phyloP scores from a whole-genome alignment of 2,329 filamentous ascomycete species.

The Hymenoscyphus linearis region DNA sequence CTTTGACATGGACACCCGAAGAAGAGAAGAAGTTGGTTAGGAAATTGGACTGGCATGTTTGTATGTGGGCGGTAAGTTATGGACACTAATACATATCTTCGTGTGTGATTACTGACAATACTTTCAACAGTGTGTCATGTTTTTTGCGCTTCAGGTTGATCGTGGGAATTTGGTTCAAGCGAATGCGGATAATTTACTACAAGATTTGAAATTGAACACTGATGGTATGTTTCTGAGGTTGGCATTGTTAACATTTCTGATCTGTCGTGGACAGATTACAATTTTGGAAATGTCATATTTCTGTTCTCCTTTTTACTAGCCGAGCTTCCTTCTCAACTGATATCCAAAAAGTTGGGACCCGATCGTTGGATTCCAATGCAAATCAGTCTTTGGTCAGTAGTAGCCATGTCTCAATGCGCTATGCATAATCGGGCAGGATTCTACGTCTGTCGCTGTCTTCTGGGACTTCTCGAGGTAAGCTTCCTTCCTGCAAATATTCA shows the following conservation, averaged over 20 bases:
- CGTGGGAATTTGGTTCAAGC: constrained; percentile 59
- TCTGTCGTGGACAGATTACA: constrained; percentile 24
- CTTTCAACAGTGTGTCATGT: constrained; percentile 5
- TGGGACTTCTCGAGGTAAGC: constrained; percentile 21
- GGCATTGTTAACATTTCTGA: constrained; percentile 31
- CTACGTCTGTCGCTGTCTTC: constrained; percentile 37
- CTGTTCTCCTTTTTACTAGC: constrained; percentile 39
- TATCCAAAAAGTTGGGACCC: constrained; percentile 43
- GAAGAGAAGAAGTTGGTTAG: constrained; percentile 18
- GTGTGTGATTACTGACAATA: not conserved
- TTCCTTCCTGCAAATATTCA: not conserved
- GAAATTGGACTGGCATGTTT: constrained; percentile 11
- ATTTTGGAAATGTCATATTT: constrained; percentile 33
- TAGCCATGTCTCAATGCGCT: constrained; percentile 42
- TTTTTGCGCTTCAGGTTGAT: constrained; percentile 48
- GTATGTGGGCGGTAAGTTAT: constrained; percentile 9
- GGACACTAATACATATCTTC: not conserved
- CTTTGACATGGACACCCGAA: constrained; percentile 14
- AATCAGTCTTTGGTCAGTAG: constrained; percentile 45
- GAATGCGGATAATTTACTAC: constrained; percentile 55
- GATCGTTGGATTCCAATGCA: constrained; percentile 47
- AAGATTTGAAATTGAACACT: constrained; percentile 40
- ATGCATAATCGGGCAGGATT: constrained; percentile 40
- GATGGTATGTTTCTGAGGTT: constrained; percentile 26
- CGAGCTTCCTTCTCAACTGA: constrained; percentile 43